Conservation (phyloP, 345 rosid genomes). For the Citrus medica region DNA sequence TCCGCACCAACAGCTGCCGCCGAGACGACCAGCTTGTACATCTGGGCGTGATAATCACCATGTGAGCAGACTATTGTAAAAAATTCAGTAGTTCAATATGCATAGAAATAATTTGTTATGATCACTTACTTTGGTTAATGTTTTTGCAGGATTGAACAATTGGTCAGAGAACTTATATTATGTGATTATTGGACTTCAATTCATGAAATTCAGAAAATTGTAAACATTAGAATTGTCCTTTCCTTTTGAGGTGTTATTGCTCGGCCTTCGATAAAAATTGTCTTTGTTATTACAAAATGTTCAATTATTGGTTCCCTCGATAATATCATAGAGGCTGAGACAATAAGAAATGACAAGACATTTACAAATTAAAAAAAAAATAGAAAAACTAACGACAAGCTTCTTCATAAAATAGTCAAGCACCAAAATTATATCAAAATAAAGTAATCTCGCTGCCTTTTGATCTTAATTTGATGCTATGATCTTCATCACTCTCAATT, state of each 20-base stretch:
- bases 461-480: constrained; percentile 13
- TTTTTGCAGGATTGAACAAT: background rate
- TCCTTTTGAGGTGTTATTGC: background rate
- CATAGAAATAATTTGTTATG: background rate
- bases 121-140: background rate
- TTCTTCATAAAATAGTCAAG: background rate
- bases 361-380: no score
- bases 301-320: no score
- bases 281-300: no score
- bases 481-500: constrained; percentile 34
- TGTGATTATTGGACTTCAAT: background rate
- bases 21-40: constrained; percentile 64
- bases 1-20: constrained; percentile 70
- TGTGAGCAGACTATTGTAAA: constrained; percentile 20
- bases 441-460: no score
- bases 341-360: background rate
- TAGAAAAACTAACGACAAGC: background rate
- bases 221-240: background rate
- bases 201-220: background rate
- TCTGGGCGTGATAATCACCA: constrained; percentile 39
- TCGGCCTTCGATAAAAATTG: background rate
- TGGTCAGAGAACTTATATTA: background rate
- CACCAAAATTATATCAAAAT: background rate
- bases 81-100: background rate
- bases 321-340: background rate